Conservation (phyloP, 805 yeast genomes). For the Candida stauntonica region DNA sequence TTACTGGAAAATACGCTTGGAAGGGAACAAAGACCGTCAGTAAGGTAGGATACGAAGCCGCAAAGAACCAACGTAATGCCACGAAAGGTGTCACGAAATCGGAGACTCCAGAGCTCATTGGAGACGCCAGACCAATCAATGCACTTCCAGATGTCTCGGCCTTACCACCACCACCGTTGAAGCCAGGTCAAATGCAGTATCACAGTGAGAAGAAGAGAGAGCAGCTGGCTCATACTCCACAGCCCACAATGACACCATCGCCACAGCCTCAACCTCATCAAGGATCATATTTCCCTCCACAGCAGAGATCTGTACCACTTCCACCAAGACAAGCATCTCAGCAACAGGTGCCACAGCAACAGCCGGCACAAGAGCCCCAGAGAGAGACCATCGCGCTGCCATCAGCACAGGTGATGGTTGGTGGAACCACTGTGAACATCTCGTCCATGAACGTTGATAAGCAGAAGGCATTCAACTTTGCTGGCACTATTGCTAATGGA, state of each 20-base stretch:
- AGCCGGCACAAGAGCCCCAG: conserved; percentile 7
- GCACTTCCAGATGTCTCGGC: conserved; percentile 16
- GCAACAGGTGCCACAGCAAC: not conserved
- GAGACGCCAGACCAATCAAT: conserved; percentile 10
- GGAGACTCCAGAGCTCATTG: conserved; percentile 7
- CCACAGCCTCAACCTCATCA: not conserved
- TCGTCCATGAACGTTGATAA: conserved; percentile 17
- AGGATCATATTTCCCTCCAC: not conserved
- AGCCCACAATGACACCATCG: conserved; percentile 1
- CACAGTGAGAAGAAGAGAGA: conserved; percentile 18
- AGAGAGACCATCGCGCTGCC: conserved; percentile 12
- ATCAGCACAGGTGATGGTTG: conserved; percentile 12
- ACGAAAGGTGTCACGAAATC: not conserved
- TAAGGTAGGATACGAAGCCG: conserved; percentile 37
- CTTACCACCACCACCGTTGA: conserved; percentile 38
- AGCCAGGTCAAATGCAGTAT: conserved; percentile 34
- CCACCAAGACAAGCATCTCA: not conserved
- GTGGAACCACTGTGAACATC: conserved; percentile 11
- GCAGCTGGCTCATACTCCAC: conserved; percentile 1
- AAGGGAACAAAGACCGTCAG: conserved; percentile 38
- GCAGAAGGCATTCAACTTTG: conserved; percentile 14
- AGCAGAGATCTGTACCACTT: not conserved
- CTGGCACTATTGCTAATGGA: conserved; percentile 12
- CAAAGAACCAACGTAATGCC: conserved; percentile 27
- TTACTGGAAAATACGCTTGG: conserved; percentile 33